Percentiles rank a stretch among this genome's conserved stretches.
These are phyloP conservation scores for Candida sp. DNA, from an alignment of 1,139 yeast genomes.

Conservation along the genomic window DNA sequence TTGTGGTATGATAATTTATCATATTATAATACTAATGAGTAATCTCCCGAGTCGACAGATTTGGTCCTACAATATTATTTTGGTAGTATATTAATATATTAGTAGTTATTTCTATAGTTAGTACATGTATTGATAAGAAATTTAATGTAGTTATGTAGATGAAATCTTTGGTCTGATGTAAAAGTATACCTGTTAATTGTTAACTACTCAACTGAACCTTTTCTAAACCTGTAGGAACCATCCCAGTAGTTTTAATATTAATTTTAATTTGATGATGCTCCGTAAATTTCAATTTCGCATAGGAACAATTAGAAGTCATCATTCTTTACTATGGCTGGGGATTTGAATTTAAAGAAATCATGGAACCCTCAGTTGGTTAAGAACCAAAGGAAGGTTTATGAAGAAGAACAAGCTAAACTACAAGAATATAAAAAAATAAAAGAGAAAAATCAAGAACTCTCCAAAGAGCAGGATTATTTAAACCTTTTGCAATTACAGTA, in stretches of 20 bases:
- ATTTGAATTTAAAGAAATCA: conserved; percentile 84
- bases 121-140: not conserved
- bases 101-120: not conserved
- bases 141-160: not conserved
- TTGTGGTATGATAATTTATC: not conserved
- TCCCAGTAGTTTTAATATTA: too few species aligned
- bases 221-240: too few species aligned
- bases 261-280: not conserved
- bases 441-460: conserved; percentile 63
- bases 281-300: not conserved
- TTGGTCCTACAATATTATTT: not conserved
- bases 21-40: not conserved
- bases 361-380: conserved; percentile 92
- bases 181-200: too few species aligned
- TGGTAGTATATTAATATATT: not conserved
- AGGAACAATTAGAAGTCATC: not conserved
- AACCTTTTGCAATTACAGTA: conserved; percentile 56
- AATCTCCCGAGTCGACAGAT: not conserved
- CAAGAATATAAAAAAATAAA: conserved; percentile 66
- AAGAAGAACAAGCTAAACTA: conserved; percentile 73
- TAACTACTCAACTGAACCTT: too few species aligned
- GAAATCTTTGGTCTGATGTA: too few species aligned
- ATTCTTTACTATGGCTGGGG: conserved; percentile 56
- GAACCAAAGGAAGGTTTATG: conserved; percentile 86
- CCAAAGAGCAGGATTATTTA: conserved; percentile 59